phyloP scores from a whole-genome alignment of 495 filamentous ascomycete species.

The Polyplosphaeria fusca region DNA sequence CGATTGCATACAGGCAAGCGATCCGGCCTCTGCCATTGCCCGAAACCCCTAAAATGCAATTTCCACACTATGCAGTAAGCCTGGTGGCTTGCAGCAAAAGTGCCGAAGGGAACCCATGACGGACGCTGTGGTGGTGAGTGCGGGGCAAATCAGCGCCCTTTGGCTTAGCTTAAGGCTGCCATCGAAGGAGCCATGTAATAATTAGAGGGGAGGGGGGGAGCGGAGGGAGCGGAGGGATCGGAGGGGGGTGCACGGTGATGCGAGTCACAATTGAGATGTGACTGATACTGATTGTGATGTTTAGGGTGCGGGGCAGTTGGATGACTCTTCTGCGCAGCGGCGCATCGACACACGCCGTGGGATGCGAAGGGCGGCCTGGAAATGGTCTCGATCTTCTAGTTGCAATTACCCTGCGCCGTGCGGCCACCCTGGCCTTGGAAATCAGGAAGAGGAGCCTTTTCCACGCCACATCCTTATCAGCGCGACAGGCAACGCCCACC shows the following conservation, averaged over 20 bases:
- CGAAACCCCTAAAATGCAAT: neutral
- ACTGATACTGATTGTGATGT: neutral
- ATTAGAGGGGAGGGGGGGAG: neutral
- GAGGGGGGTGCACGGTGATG: neutral
- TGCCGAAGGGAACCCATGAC: neutral
- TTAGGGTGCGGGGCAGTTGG: neutral
- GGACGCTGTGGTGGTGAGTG: neutral
- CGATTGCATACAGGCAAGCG: neutral
- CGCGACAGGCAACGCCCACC: neutral
- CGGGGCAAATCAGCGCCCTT: slow-evolving; percentile 11
- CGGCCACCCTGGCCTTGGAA: neutral
- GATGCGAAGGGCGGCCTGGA: neutral
- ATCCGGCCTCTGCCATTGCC: neutral
- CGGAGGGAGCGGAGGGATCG: neutral
- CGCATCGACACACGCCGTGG: neutral
- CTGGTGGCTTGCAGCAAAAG: neutral
- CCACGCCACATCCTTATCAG: neutral
- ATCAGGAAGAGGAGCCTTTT: neutral
- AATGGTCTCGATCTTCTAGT: neutral
- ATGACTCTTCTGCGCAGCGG: neutral
- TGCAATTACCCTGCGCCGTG: neutral
- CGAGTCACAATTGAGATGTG: neutral
- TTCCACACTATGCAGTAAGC: neutral
- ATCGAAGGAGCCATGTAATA: neutral
- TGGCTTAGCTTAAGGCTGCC: neutral